Base-by-base conservation (phyloP, 768 basidiomycete genomes). In the Xerocomellus amylosporus region DNA sequence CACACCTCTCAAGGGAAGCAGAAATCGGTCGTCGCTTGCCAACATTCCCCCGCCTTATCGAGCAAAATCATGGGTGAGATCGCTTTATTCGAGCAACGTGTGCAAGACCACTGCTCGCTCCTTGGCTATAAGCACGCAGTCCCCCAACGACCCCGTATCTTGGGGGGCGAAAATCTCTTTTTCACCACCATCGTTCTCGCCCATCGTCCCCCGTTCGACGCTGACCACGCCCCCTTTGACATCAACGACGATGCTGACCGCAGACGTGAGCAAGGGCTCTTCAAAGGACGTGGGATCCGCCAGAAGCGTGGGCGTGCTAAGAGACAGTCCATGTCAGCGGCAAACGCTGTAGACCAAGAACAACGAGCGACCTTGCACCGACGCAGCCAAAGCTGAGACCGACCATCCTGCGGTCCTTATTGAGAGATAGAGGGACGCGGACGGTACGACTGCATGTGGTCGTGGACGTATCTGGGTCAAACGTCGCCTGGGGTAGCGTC, bases 271-370 rank as follows among this genome's bases (percentile, higher is more conserved):
- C 8, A 97, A 77, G 0, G 91, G 88, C 60, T 93, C 88, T 73
- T 98, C 96, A 68, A 96, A 97, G 1, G 92, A 78, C 0, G 92
- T 88, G 1, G 93, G 90, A 70, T 98, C 96, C 0, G 86, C 77
- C 5, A 98, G 74, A 10, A 95, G 67, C 24, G 81, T 75, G 46
- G 80, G 79, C 31, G 50, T 58, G 24, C 60, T 64, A 19, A 22
- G 42, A 30, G n/a, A 38, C 33, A n/a, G n/a, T 20, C 22, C 22
- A 26, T 22, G 30, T 66, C 43, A 59, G 47, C 10, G 2, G 7
- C 19, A 12, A 19, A 13, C 33, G 5, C 22, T 8, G 15, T 10
- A 20, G 6, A 13, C 14, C n/a, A 5, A 38, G 17, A 17, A 38
- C 14, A 40, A 1, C 36, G 4, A 45, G 17, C 8, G 2, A 65